Evolutionary conservation across 208 protist genomes (phyloP), one percentile per base, ranked within the genome.

Genomic region (Trypanosomatidae sp.): DNA sequence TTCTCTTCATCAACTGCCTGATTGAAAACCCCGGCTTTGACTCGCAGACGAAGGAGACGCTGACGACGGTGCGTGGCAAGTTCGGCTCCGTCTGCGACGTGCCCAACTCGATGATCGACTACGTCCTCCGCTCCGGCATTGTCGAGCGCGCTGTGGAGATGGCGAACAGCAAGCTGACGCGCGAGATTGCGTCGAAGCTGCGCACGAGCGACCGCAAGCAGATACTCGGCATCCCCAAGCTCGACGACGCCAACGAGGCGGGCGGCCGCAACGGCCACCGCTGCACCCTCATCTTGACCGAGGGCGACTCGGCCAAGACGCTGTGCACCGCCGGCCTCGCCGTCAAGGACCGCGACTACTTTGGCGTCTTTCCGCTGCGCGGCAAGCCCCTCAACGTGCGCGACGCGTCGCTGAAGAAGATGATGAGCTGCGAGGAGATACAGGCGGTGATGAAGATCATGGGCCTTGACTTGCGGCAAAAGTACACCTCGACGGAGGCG

Each of bases 21-120:
- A 98, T 99, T 55, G 97, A 98, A 24, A 99, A 99, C 66, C 98
- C 99, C 3, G 66, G 94, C 6, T 99, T 99, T 66, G 97, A 99
- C 59, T 98, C 96, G 16, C 98, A 99, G 84, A 99, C 97, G 15
- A 99, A 99, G 82, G 97, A 99, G 61, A 97, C 88, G 11, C 86
- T 99, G 22, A 99, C 89, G 20, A 97, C 94, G 8, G 74, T 88
- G 18, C 60, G 69, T n/a, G 64, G 48, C 32, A 80, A 92, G 48
- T 99, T 99, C 68, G 98, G 98, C 49, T 98, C 92, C 20, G 84
- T 73, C 19, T 99, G 96, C 61, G 83, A 96, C 32, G 54, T 98
- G 27, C 78, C 92, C 10, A 79, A 92, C 45, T 95, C 97, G 33
- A 90, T 98, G 56, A 66, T 97, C 33, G 96, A 98, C 54, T 92